Percentiles rank a stretch among this genome's conserved stretches.
Evolutionary conservation across 2,329 filamentous ascomycete genomes (phyloP).

Genomic region (Gliomastix tumulicola): DNA sequence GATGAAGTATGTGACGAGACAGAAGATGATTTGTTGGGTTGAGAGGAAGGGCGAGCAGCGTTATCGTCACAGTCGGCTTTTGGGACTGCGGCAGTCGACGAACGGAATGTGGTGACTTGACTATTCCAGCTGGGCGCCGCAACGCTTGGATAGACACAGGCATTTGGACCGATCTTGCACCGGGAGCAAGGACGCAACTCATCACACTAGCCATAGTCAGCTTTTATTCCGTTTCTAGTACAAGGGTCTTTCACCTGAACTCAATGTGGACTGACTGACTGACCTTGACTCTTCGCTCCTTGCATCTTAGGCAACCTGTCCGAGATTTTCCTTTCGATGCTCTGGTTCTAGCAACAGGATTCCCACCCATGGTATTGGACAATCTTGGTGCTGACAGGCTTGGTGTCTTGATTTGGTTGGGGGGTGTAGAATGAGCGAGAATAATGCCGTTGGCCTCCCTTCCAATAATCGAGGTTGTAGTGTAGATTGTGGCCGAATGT

Average conservation of each 20-base stretch:
- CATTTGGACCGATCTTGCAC: neutral
- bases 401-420: neutral
- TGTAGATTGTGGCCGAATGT: neutral
- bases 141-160: neutral
- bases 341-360: neutral
- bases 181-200: neutral
- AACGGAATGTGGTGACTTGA: neutral
- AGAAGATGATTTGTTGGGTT: conserved; percentile 3
- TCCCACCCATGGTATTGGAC: neutral
- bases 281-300: neutral
- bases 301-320: neutral
- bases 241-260: neutral
- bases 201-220: neutral
- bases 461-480: neutral
- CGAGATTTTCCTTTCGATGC: neutral
- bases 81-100: neutral
- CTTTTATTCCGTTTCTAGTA: neutral
- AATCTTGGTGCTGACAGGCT: neutral
- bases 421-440: neutral
- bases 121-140: neutral
- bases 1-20: conserved; percentile 4
- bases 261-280: neutral
- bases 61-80: neutral
- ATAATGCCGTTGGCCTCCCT: neutral
- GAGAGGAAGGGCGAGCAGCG: conserved; percentile 1